Percentiles rank a stretch among this genome's conserved stretches.
These are phyloP conservation scores for Amorphotheca resinae DNA, from an alignment of 495 filamentous ascomycete species.

Conservation along the genomic window DNA sequence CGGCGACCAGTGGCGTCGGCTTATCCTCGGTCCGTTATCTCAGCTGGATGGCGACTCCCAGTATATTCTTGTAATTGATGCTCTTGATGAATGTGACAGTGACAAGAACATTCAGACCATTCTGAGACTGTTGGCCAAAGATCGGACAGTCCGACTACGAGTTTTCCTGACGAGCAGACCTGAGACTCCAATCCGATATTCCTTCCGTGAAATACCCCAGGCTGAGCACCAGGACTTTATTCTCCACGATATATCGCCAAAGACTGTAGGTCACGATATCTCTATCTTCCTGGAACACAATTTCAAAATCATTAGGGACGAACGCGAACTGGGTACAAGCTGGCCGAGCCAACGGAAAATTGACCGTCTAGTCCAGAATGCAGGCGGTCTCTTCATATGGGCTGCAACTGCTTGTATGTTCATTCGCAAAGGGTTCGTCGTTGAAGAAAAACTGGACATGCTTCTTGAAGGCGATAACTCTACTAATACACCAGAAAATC, in stretches of 20 bases:
- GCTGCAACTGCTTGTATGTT: slow-evolving; percentile 1
- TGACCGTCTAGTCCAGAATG: neutral
- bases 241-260: slow-evolving; percentile 19
- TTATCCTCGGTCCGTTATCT: slow-evolving; percentile 3
- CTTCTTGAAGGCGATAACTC: slow-evolving; percentile 1
- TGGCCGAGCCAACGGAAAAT: neutral
- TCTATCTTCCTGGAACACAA: slow-evolving; percentile 3
- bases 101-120: slow-evolving; percentile 7
- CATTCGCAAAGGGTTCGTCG: neutral
- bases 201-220: slow-evolving; percentile 13
- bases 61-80: slow-evolving; percentile 4
- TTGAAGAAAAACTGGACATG: neutral
- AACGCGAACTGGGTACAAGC: neutral
- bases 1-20: slow-evolving; percentile 5
- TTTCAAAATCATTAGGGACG: neutral
- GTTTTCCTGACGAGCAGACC: slow-evolving; percentile 23
- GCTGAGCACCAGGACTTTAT: slow-evolving; percentile 1
- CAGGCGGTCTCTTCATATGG: slow-evolving; percentile 4
- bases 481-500: neutral
- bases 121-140: slow-evolving; percentile 16
- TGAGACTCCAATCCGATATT: slow-evolving; percentile 19
- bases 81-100: slow-evolving; percentile 8
- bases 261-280: slow-evolving; percentile 13
- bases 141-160: slow-evolving; percentile 12
- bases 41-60: neutral